Percentiles rank a stretch among this genome's conserved stretches.
Conservation (phyloP, 495 filamentous ascomycete species). For the Podospora anserina region DNA sequence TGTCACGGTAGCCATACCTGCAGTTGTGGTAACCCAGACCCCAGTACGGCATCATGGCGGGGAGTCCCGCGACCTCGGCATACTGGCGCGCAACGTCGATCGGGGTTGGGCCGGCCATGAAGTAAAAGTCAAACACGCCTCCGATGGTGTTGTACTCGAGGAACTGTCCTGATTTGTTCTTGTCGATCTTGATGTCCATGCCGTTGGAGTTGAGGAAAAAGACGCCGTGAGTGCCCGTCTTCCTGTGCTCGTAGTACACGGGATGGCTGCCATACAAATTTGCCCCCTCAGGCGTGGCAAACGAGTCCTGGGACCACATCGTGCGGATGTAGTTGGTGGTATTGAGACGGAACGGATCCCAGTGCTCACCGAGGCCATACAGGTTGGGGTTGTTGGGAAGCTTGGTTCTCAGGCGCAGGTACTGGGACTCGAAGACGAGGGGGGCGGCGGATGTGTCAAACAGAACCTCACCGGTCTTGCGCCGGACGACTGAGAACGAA, state of each 20-base stretch:
- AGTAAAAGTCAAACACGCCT: conserved; percentile 82
- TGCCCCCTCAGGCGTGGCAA: conserved; percentile 45
- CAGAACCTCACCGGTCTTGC: conserved; percentile 62
- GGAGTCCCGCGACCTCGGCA: conserved; percentile 61
- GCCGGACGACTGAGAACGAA: conserved; percentile 67
- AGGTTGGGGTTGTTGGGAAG: conserved; percentile 67
- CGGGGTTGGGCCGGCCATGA: conserved; percentile 70
- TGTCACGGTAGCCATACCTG: conserved; percentile 75
- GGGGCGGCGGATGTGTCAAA: conserved; percentile 70
- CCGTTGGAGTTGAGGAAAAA: conserved; percentile 81
- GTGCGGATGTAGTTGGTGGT: conserved; percentile 75
- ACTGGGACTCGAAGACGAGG: conserved; percentile 78
- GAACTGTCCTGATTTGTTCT: conserved; percentile 62
- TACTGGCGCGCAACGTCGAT: conserved; percentile 73
- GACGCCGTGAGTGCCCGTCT: conserved; percentile 71
- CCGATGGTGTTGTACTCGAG: conserved; percentile 83
- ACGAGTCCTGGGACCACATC: conserved; percentile 75
- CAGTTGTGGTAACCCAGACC: conserved; percentile 81
- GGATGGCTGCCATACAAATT: conserved; percentile 86
- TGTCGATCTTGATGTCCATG: conserved; percentile 83
- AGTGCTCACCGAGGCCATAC: conserved; percentile 79
- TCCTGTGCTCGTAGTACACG: conserved; percentile 77
- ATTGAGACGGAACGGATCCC: conserved; percentile 67
- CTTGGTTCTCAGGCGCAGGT: conserved; percentile 66
- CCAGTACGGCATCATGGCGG: conserved; percentile 85